These are phyloP conservation scores for Diaporthe helianthi DNA, from an alignment of 2,329 filamentous ascomycete species.

Conservation along the genomic window DNA sequence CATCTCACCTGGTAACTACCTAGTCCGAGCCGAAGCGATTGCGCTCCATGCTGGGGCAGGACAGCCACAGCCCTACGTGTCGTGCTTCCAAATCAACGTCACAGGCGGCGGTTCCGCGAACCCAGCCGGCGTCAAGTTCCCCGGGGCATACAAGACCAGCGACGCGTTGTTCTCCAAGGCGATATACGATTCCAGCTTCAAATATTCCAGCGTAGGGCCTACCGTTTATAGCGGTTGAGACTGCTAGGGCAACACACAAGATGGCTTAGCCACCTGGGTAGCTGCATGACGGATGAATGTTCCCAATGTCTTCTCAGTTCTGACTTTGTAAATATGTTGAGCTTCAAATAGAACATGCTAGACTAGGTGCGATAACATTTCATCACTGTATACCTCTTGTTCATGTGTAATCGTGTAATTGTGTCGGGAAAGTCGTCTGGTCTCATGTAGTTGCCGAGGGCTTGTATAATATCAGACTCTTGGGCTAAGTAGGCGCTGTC, in stretches of 20 bases:
- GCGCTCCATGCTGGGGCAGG: constrained; percentile 48
- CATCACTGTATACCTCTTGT: neutral
- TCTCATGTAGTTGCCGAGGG: neutral
- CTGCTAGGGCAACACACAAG: neutral
- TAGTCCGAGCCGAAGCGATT: constrained; percentile 53
- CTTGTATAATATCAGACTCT: neutral
- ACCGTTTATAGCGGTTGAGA: constrained; percentile 20
- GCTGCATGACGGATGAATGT: neutral
- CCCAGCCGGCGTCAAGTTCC: constrained; percentile 53
- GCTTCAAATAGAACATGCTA: constrained; percentile 7
- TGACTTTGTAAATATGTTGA: constrained; percentile 1
- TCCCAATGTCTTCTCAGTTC: no score
- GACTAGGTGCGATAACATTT: neutral
- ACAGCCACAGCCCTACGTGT: constrained; percentile 19
- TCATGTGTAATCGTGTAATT: neutral
- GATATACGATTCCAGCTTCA: constrained; percentile 27
- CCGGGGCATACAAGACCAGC: constrained; percentile 53
- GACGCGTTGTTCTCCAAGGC: constrained; percentile 23
- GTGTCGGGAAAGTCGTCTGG: neutral
- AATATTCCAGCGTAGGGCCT: constrained; percentile 19
- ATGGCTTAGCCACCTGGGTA: neutral
- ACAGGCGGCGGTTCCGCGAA: constrained; percentile 51
- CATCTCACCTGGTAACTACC: constrained; percentile 51
- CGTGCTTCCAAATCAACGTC: constrained; percentile 51
- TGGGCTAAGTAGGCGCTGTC: neutral